Conservation (phyloP, 208 protist genomes). For the Porcisia hertigi region DNA sequence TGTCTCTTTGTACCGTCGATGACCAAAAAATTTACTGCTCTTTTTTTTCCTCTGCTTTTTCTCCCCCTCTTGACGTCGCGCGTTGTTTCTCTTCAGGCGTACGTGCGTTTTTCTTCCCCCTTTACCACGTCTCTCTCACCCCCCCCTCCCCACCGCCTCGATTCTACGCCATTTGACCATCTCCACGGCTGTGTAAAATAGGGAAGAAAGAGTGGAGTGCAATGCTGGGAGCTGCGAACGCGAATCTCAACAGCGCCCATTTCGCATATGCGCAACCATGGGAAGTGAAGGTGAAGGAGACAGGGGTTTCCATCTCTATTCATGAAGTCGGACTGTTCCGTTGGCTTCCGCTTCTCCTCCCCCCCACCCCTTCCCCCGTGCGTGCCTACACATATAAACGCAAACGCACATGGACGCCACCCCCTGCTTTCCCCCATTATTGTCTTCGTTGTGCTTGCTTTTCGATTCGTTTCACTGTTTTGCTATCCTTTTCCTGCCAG, state of each 20-base stretch:
- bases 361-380: too few relatives aligned
- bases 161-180: not conserved
- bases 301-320: too few relatives aligned
- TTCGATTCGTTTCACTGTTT: not conserved
- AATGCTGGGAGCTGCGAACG: not conserved
- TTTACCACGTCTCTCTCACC: not conserved
- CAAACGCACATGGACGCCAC: not conserved
- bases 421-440: not conserved
- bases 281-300: not conserved
- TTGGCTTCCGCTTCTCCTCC: too few relatives aligned
- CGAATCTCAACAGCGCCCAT: not conserved
- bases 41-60: slow-evolving; percentile 10
- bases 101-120: slow-evolving; percentile 8
- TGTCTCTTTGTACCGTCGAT: not conserved
- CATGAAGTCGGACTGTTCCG: too few relatives aligned
- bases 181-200: not conserved
- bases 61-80: not conserved
- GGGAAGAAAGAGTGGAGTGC: not conserved
- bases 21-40: not conserved
- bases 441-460: not conserved
- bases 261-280: not conserved
- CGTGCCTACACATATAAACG: too few relatives aligned
- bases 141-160: not conserved
- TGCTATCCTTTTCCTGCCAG: not conserved
- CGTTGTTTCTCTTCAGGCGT: slow-evolving; percentile 2